Base-by-base conservation (phyloP, 495 filamentous ascomycete genomes). In the Penicillium parvum region DNA sequence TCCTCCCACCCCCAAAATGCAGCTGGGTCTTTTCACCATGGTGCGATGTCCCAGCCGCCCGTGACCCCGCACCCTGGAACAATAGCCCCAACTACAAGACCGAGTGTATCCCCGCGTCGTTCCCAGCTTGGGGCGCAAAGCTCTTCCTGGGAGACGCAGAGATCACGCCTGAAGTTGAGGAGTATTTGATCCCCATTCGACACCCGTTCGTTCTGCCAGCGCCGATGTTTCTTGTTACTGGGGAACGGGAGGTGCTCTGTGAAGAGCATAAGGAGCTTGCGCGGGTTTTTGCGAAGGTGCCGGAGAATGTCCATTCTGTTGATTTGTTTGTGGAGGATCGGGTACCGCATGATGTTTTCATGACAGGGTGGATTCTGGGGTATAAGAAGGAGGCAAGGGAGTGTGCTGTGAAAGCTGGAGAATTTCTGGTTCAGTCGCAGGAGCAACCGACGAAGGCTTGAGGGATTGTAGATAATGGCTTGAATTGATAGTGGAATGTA, bases 11-110 rank as follows among this genome's bases (percentile, higher is more conserved):
- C 3, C 54, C 58, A 14, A 47, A 43, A 34, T 59, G 58, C 30
- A 39, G 35, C 33, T 59, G 49, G 50, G 38, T 72, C 7, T 71
- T 61, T 44, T 64, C 60, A 3, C 69, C 72, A 1, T 74, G 69
- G 68, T 41, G 68, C 20, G 43, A 63, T 43, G 37, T 60, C 15
- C 52, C 43, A 3, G 47, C 17, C 1, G 45, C 45, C 0, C 19
- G 39, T 1, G 37, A 57, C 15, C 36, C 39, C 1, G 20, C 25
- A 1, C 17, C 25, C 18, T 48, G 60, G 41, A 37, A 40, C 20
- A 40, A 40, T 1, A 61, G 63, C 27, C 51, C 60, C 7, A 65
- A 72, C 23, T 63, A 53, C 44, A 17, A 38, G n/a, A 52, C 48
- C 6, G 72, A 75, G 32, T 71, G 60, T 43, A 53, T 71, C 16